These are phyloP conservation scores for Chaetomium tenue DNA, from an alignment of 495 filamentous ascomycete species.

Conservation along the genomic window DNA sequence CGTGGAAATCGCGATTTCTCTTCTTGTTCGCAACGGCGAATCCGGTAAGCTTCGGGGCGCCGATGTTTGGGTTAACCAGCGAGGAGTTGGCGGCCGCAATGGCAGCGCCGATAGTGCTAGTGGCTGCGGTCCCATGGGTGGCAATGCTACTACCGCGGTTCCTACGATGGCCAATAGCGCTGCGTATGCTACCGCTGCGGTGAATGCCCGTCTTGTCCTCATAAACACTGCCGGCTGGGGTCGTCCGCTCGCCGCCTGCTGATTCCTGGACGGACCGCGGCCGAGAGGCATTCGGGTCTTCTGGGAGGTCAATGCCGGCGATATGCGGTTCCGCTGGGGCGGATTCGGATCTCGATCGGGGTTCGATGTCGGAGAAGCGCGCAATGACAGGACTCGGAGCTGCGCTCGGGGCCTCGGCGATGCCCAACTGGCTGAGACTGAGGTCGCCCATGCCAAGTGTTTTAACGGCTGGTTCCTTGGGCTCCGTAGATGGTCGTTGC, in stretches of 20 bases:
- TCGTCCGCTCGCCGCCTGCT: constrained; percentile 57
- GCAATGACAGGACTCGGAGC: constrained; percentile 41
- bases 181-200: constrained; percentile 79
- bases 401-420: constrained; percentile 53
- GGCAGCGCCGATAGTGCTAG: constrained; percentile 58
- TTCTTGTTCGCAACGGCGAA: constrained; percentile 97
- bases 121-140: constrained; percentile 53
- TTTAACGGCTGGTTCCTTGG: constrained; percentile 76
- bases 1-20: constrained; percentile 92
- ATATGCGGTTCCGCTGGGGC: constrained; percentile 40
- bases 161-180: constrained; percentile 65
- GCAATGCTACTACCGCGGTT: constrained; percentile 86
- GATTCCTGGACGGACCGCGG: constrained; percentile 49
- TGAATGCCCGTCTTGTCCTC: constrained; percentile 67
- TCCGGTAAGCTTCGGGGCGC: constrained; percentile 76
- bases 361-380: constrained; percentile 47
- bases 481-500: constrained; percentile 42
- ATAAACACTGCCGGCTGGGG: constrained; percentile 63
- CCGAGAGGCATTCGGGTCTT: constrained; percentile 34
- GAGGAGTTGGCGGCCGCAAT: constrained; percentile 64
- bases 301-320: constrained; percentile 30
- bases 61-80: constrained; percentile 61
- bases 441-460: constrained; percentile 88
- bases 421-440: constrained; percentile 77
- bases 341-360: constrained; percentile 44